These are phyloP conservation scores for Pelargonium citronellum DNA, from an alignment of 441 rosid genomes.

Conservation along the genomic window DNA sequence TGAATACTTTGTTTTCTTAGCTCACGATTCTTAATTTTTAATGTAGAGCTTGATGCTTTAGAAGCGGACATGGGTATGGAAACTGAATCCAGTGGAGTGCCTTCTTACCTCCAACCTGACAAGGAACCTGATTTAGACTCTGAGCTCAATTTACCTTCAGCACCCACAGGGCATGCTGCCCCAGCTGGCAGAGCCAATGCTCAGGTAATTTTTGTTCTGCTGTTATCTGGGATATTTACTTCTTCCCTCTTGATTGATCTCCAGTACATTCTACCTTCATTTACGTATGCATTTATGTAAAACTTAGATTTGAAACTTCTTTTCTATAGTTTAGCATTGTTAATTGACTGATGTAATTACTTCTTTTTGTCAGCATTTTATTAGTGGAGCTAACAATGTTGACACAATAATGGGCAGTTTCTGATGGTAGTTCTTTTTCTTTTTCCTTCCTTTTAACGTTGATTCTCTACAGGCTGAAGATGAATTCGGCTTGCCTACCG, in stretches of 20 bases:
- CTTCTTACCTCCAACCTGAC: conserved; percentile 93
- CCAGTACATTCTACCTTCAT: too few relatives aligned
- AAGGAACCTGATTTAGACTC: conserved; percentile 50
- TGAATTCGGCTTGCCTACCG: conserved; percentile 80
- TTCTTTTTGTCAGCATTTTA: too few relatives aligned
- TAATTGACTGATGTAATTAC: too few relatives aligned
- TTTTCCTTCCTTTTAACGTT: conserved; percentile 8
- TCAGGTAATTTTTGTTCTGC: conserved; percentile 40
- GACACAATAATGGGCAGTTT: too few relatives aligned
- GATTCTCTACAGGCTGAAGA: conserved; percentile 62
- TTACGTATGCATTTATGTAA: too few relatives aligned
- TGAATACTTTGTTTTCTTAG: neutral
- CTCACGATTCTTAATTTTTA: conserved; percentile 15
- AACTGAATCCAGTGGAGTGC: conserved; percentile 70
- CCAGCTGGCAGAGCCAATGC: conserved; percentile 49
- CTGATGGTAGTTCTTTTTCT: too few relatives aligned
- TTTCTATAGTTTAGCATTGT: neutral
- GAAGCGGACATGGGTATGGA: conserved; percentile 93
- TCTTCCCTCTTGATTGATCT: neutral
- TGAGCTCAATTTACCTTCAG: conserved; percentile 77
- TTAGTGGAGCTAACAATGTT: too few relatives aligned
- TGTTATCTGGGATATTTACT: neutral
- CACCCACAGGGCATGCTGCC: conserved; percentile 58
- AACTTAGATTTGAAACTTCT: too few relatives aligned
- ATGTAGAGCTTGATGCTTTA: conserved; percentile 89